These are phyloP conservation scores for Gleditsia sinensis DNA, from an alignment of 306 rosid genomes.

Conservation along the genomic window DNA sequence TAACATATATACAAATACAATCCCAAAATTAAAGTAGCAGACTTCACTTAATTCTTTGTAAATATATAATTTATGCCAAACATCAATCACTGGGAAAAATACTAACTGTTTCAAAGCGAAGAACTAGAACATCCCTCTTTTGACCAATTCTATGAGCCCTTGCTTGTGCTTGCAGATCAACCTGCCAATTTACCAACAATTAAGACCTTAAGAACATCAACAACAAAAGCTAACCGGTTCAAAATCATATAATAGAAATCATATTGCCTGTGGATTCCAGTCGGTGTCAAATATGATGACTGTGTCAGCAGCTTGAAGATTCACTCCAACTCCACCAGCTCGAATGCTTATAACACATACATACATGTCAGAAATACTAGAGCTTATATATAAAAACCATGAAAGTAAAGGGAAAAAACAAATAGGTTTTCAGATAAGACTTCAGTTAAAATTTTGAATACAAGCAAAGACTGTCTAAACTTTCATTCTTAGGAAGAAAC, in stretches of 20 bases:
- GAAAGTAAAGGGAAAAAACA: background rate
- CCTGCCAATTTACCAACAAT: slow-evolving; percentile 62
- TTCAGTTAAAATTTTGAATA: background rate
- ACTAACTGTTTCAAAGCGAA: slow-evolving; percentile 96
- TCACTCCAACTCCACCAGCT: slow-evolving; percentile 99
- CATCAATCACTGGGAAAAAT: slow-evolving; percentile 18
- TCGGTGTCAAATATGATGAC: slow-evolving; percentile 98
- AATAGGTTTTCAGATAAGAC: background rate
- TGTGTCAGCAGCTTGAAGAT: slow-evolving; percentile 99
- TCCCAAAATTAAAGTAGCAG: background rate
- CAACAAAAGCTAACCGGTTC: slow-evolving; percentile 24
- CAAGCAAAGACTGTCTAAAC: background rate
- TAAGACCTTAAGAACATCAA: slow-evolving; percentile 21
- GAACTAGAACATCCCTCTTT: slow-evolving; percentile 98
- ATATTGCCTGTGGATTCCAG: slow-evolving; percentile 98
- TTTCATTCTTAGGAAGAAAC: background rate
- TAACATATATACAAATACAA: slow-evolving; percentile 15
- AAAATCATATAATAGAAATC: slow-evolving; percentile 25
- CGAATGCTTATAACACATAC: slow-evolving; percentile 66
- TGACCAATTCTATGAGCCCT: slow-evolving; percentile 99
- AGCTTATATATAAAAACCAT: background rate
- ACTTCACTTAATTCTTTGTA: background rate
- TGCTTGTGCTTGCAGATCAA: slow-evolving; percentile 99
- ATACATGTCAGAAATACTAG: slow-evolving; percentile 47
- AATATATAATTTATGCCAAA: background rate